Evolutionary conservation across 2,329 filamentous ascomycete genomes (phyloP), one percentile per base, ranked within the genome.

Genomic region (Rasamsonia emersonii): DNA sequence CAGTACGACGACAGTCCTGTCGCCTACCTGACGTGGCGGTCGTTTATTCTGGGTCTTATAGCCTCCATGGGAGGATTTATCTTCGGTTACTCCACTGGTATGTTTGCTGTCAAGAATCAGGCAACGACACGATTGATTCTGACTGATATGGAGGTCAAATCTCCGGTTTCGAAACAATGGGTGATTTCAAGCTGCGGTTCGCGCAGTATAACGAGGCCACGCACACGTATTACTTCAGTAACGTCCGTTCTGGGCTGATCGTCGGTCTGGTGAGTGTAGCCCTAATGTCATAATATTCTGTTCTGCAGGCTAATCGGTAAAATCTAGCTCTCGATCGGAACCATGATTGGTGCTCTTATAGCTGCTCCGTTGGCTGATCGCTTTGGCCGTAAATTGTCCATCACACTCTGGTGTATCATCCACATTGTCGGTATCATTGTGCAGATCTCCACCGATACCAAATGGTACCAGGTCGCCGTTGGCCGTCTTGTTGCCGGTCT

Each of bases 51-150:
- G 39, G 61, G 61, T 29, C 30, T 66, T 23, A 51, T 65, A 35
- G 62, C 64, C 24, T 65, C 62, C 4, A 66, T 67, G 58, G 63
- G 64, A 41, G 63, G 64, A 39, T 61, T 67, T 44, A 59, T 65
- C 36, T 65, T 65, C 42, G 61, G 62, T 41, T 65, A 64, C 43
- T 53, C 59, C 13, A 62, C 59, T 39, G 59, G 58, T 58, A 49
- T 38, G 46, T 42, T 40, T 26, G n/a, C 18, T 9, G 18, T 20
- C 8, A 16, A 9, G 17, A 19, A 11, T 21, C 35, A 35, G 32
- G 24, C 9, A 30, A 24, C 38, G 19, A 33, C 27, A 26, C 20
- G 9, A 33, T 19, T 36, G 20, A 15, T 25, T 21, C 20, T 28
- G 17, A 24, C 30, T 40, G 14, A 42, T 27, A 45, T 34, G 37